Evolutionary conservation across 1,284 basidiomycete genomes (phyloP).

Genomic region (Coniferiporia weirii): DNA sequence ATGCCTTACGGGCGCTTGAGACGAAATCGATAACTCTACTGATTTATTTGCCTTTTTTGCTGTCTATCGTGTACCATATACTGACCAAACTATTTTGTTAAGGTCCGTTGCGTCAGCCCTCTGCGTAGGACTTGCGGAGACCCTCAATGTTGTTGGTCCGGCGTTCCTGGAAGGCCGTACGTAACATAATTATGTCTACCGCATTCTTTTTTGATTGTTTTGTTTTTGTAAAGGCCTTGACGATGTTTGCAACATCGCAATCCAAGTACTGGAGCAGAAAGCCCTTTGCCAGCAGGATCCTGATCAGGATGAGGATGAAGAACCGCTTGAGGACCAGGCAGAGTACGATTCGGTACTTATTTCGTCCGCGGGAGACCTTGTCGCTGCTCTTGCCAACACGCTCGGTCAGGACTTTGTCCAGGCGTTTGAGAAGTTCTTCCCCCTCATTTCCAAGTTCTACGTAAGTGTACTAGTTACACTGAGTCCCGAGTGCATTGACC

Average conservation of each 20-base stretch:
- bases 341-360: constrained; percentile 97
- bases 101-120: constrained; percentile 86
- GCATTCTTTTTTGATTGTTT: constrained; percentile 16
- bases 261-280: constrained; percentile 87
- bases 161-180: constrained; percentile 71
- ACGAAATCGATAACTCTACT: constrained; percentile 38
- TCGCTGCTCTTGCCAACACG: constrained; percentile 83
- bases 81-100: constrained; percentile 23
- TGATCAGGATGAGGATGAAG: constrained; percentile 86
- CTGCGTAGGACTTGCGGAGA: constrained; percentile 85
- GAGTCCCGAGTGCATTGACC: background rate
- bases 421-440: constrained; percentile 83
- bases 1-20: constrained; percentile 57
- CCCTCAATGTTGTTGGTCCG: constrained; percentile 87
- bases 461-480: constrained; percentile 41
- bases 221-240: constrained; percentile 59
- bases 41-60: constrained; percentile 22
- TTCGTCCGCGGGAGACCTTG: constrained; percentile 91
- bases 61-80: constrained; percentile 14
- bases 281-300: constrained; percentile 95
- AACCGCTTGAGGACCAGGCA: constrained; percentile 78
- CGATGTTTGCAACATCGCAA: constrained; percentile 71
- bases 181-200: constrained; percentile 27
- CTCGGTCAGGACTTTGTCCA: constrained; percentile 84
- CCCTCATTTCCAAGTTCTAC: constrained; percentile 90